Base-by-base conservation (phyloP, 177 flowering plant genomes). In the Vitis hybrid region DNA sequence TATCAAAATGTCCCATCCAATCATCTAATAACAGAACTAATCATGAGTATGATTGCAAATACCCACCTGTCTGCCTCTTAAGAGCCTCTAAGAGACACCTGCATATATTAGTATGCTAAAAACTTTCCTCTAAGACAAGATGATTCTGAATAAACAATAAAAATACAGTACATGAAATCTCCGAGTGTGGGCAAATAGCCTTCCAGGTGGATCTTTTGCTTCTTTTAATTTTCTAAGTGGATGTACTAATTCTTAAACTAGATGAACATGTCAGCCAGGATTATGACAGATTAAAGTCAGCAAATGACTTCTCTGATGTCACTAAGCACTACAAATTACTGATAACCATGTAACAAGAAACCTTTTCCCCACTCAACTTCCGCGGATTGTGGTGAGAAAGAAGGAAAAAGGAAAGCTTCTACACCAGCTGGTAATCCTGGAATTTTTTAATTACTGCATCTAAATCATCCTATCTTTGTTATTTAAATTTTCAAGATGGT, bases 161-260 rank as follows among this genome's bases (percentile, higher is more conserved):
- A 68, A 11, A 2, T 21, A 46, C 10, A 61, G 60, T 7, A 6
- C 59, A 62, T 30, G 58, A 80, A 66, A 56, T 64, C 46, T 74
- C 57, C 49, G 71, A 71, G 64, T 72, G 69, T 59, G 65, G 70
- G 66, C 74, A 79, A 72, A 61, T 19, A 73, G 73, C 69, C 71
- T 71, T 75, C 70, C 66, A 69, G 62, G 64, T 70, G 64, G 66
- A 21, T 68, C 52, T 48, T 60, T 64, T 61, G 46, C 46, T 75
- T 70, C 51, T 70, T 11, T 68, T 67, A 18, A 60, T 69, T 72
- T 70, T 19, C 1, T 12, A 50, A 73, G 88, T 79, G 84, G 88
- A 79, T 66, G 71, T 62, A 70, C 77, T 64, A 64, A 64, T 69
- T 80, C 83, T 69, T 75, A 79, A 85, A 79, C 78, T 75, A 77